Conservation (phyloP, 495 filamentous ascomycete genomes). For the Lindgomyces ingoldianus region DNA sequence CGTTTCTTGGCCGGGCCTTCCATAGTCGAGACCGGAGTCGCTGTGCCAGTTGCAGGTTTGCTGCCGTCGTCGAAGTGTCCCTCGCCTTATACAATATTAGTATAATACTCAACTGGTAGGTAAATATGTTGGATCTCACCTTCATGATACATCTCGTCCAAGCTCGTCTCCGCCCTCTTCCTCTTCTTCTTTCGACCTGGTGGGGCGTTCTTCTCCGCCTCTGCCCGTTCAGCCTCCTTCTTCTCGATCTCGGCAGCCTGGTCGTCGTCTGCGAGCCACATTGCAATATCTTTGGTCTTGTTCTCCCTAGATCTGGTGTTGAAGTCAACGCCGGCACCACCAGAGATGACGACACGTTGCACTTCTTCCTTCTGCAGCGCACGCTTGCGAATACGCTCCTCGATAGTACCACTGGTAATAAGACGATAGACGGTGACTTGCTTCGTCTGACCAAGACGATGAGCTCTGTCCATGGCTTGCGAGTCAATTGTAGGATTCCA, state of each 20-base stretch:
- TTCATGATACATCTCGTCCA: conserved; percentile 99
- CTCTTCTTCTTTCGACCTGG: conserved; percentile 64
- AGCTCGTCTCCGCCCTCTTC: conserved; percentile 61
- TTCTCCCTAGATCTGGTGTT: conserved; percentile 87
- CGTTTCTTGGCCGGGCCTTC: conserved; percentile 59
- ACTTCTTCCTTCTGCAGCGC: conserved; percentile 99
- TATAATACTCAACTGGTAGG: conserved; percentile 15
- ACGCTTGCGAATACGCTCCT: conserved; percentile 97
- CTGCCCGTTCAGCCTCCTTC: conserved; percentile 79
- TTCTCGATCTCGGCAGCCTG: conserved; percentile 87
- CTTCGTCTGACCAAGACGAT: conserved; percentile 93
- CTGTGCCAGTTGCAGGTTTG: conserved; percentile 73
- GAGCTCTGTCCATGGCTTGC: conserved; percentile 98
- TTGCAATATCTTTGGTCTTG: conserved; percentile 90
- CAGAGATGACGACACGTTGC: conserved; percentile 95
- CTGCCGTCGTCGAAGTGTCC: conserved; percentile 82
- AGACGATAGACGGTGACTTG: conserved; percentile 97
- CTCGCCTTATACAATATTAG: conserved; percentile 62
- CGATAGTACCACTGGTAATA: conserved; percentile 95
- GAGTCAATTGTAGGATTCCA: conserved; percentile 99
- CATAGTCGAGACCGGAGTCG: conserved; percentile 64
- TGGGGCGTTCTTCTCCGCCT: conserved; percentile 54
- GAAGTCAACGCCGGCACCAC: conserved; percentile 86
- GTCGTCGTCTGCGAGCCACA: conserved; percentile 96
- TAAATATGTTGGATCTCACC: conserved; percentile 60